Base-by-base conservation (phyloP, 305 asterid species). In the Rubia peregrina region DNA sequence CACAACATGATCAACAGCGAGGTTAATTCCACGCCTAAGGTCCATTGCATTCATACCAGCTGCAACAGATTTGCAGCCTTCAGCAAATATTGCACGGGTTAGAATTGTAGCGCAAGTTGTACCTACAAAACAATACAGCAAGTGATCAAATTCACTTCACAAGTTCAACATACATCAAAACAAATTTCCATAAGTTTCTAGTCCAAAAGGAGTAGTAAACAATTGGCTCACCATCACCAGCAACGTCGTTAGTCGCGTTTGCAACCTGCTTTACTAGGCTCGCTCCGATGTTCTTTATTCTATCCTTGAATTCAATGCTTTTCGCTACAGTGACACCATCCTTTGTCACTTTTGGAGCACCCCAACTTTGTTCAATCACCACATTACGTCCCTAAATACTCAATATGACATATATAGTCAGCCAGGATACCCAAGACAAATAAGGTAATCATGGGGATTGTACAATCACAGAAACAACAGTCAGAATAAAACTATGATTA, bases 31-130 rank as follows among this genome's bases (percentile, higher is more conserved):
- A 61, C 91, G 88, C 60, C 94, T 84, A 46, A 88, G 85, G 73
- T 88, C 94, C 91, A 88, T 88, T 3, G 91, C 90, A 77, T 88
- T 88, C 94, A 88, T 79, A 61, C 94, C 91, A 80, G 94, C 94
- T n/a, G 94, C 94, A 36, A 88, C 94, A 30, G 90, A 88, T 77
- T 88, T 88, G 83, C 91, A 88, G 8, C 94, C 94, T 67, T 88
- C 94, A 0, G 87, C 53, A 69, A 83, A 85, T 78, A 88, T 88
- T 42, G 94, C 94, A 17, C 89, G 88, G 14, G 94, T 88, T 62
- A 88, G 90, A 46, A 88, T 70, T 5, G 94, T 88, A 8, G 94
- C 94, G 67, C 90, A 88, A 24, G 94, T 85, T 12, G 94, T 88
- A 78, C 93, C 93, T 87, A 67, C 53, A 65, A 53, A 13, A 0